A percentile compares a stretch with the other conserved stretches of the same genome.
Conservation (phyloP, 2,329 filamentous ascomycete species). For the Clonostachys solani region DNA sequence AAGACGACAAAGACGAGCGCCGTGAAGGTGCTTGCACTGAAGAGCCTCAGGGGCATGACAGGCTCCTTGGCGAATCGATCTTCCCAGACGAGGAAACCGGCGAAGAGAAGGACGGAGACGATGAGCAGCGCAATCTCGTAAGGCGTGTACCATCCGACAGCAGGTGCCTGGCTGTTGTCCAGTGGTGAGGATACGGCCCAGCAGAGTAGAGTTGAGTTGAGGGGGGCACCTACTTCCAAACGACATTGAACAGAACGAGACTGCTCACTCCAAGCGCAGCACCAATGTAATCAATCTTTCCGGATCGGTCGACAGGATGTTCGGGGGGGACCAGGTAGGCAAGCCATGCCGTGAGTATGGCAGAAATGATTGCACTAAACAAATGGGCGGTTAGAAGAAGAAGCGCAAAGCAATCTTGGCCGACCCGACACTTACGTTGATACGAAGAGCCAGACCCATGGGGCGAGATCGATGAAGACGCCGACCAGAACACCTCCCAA, state of each 20-base stretch:
- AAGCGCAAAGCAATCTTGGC: background rate
- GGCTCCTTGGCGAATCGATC: slow-evolving; percentile 26
- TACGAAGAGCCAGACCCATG: slow-evolving; percentile 1
- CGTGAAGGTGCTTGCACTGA: slow-evolving; percentile 34
- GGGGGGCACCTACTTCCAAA: slow-evolving; percentile 37
- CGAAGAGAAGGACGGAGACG: slow-evolving; percentile 20
- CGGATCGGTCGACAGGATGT: slow-evolving; percentile 12
- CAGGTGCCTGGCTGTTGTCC: slow-evolving; percentile 27
- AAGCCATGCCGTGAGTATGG: slow-evolving; percentile 1
- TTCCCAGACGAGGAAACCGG: slow-evolving; percentile 36
- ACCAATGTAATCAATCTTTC: slow-evolving; percentile 26
- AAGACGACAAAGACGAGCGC: slow-evolving; percentile 35
- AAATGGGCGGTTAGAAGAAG: background rate
- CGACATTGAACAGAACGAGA: slow-evolving; percentile 41
- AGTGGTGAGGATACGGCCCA: slow-evolving; percentile 11
- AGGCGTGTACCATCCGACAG: slow-evolving; percentile 35
- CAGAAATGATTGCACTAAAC: background rate
- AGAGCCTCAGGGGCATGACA: slow-evolving; percentile 40
- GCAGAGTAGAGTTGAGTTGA: background rate
- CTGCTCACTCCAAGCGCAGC: slow-evolving; percentile 27
- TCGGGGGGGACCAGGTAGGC: slow-evolving; percentile 7
- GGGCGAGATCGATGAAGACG: slow-evolving; percentile 16
- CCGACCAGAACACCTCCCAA: slow-evolving; percentile 32
- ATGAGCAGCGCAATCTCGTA: slow-evolving; percentile 34
- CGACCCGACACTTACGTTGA: background rate